Percentiles rank a stretch among this genome's conserved stretches.
These are phyloP conservation scores for Annulohypoxylon moriforme DNA, from an alignment of 495 filamentous ascomycete species.

Conservation along the genomic window DNA sequence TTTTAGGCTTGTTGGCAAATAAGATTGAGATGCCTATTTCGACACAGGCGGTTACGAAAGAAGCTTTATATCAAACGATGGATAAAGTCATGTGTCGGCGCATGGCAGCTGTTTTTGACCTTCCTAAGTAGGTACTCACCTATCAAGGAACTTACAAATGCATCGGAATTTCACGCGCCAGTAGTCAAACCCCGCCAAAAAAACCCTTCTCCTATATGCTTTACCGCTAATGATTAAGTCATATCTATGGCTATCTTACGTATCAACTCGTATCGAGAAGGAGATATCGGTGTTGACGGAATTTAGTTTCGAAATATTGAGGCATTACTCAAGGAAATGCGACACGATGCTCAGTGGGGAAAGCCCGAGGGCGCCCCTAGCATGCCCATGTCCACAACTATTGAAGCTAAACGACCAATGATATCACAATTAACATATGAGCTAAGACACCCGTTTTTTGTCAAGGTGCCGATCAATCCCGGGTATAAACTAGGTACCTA, in stretches of 20 bases:
- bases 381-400: neutral
- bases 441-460: too few relatives aligned
- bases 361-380: neutral
- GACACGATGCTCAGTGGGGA: neutral
- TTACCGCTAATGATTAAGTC: neutral
- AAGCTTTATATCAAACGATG: neutral
- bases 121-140: neutral
- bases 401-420: neutral
- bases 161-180: neutral
- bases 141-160: neutral
- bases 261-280: neutral
- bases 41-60: neutral
- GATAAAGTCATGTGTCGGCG: neutral
- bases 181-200: neutral
- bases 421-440: neutral
- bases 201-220: neutral
- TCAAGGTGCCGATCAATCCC: neutral
- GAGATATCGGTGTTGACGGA: constrained; percentile 2
- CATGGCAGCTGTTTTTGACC: neutral
- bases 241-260: neutral
- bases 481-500: neutral
- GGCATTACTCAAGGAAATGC: neutral
- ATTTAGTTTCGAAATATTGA: neutral
- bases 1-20: neutral
- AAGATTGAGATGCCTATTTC: neutral